phyloP scores from a whole-genome alignment of 768 basidiomycete species.

The Naganishia vishniacii region DNA sequence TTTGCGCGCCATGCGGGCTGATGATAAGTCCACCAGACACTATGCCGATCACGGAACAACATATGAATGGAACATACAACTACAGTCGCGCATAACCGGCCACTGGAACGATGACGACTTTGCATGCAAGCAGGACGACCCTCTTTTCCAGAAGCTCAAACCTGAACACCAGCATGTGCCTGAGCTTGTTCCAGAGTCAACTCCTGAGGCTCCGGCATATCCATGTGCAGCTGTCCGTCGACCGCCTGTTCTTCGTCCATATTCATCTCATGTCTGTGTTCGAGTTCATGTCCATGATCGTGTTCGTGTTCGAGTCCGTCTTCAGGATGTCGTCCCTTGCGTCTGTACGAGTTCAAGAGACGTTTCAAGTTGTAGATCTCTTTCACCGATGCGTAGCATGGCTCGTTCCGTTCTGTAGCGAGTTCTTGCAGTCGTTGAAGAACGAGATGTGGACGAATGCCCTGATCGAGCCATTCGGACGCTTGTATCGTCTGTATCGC shows the following conservation, averaged over 20 bases:
- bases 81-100: too few species aligned
- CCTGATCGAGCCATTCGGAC: constrained; percentile 17
- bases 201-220: constrained; percentile 1
- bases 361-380: constrained; percentile 15
- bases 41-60: too few species aligned
- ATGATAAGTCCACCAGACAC: too few species aligned
- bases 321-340: not conserved
- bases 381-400: constrained; percentile 7
- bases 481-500: constrained; percentile 12
- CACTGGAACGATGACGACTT: too few species aligned
- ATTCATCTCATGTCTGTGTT: not conserved
- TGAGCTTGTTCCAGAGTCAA: constrained; percentile 19
- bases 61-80: too few species aligned
- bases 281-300: too few species aligned
- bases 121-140: not conserved
- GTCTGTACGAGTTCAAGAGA: constrained; percentile 8
- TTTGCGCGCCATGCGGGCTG: too few species aligned
- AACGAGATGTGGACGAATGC: constrained; percentile 16
- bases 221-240: not conserved
- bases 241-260: constrained; percentile 6
- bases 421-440: constrained; percentile 7
- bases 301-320: too few species aligned
- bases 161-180: constrained; percentile 3
- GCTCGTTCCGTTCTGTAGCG: not conserved
- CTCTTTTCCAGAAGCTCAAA: not conserved